These are phyloP conservation scores for Candida sanyaensis DNA, from an alignment of 1,139 yeast species.

Conservation along the genomic window DNA sequence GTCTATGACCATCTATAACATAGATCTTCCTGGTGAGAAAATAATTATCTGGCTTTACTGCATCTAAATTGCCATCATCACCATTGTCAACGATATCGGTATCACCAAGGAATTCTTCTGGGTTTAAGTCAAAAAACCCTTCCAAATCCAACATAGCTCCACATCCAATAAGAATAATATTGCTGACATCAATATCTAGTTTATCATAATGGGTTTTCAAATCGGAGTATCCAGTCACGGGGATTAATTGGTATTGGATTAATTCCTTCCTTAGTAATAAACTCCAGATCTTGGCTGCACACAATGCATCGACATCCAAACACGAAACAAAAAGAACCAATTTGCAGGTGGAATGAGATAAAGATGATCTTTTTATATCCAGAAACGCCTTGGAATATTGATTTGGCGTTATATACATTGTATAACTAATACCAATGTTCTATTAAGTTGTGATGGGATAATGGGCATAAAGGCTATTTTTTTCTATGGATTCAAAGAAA, in stretches of 20 bases:
- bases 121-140: slow-evolving; percentile 68
- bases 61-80: slow-evolving; percentile 6
- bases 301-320: slow-evolving; percentile 86
- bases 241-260: slow-evolving; percentile 85
- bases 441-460: slow-evolving; percentile 2
- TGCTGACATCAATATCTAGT: slow-evolving; percentile 75
- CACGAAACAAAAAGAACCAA: slow-evolving; percentile 89
- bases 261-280: slow-evolving; percentile 73
- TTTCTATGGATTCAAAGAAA: background rate
- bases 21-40: slow-evolving; percentile 48
- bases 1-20: slow-evolving; percentile 89
- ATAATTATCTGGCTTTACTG: background rate
- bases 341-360: slow-evolving; percentile 89
- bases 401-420: slow-evolving; percentile 66
- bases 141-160: slow-evolving; percentile 94
- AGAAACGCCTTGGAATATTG: slow-evolving; percentile 61
- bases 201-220: slow-evolving; percentile 61
- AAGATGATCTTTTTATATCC: slow-evolving; percentile 59
- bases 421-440: background rate
- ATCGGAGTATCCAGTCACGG: slow-evolving; percentile 92
- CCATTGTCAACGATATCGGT: background rate
- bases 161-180: slow-evolving; percentile 83
- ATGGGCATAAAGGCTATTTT: background rate
- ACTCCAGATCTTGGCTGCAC: slow-evolving; percentile 81
- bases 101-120: slow-evolving; percentile 38